Percentiles rank a stretch among this genome's conserved stretches.
phyloP scores from a whole-genome alignment of 1,284 basidiomycete species.

The Microbotryum lychnidis-dioicae region DNA sequence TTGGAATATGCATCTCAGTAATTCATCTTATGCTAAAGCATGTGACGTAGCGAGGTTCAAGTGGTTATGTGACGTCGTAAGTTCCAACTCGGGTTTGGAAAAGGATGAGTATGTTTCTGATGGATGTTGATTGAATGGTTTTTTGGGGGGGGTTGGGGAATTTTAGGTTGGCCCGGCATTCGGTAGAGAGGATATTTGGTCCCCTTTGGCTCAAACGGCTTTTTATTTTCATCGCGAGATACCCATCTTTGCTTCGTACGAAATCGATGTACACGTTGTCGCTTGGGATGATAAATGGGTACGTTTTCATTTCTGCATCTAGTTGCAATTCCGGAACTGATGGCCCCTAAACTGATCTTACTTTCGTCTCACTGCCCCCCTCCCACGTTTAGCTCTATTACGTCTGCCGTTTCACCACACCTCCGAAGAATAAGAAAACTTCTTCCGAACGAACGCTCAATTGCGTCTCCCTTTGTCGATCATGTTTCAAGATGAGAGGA shows the following conservation, averaged over 20 bases:
- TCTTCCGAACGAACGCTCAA: constrained; percentile 22
- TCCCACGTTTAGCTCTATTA: constrained; percentile 15
- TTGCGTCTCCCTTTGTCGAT: constrained; percentile 21
- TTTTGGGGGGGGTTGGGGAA: no score
- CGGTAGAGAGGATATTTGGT: constrained; percentile 13
- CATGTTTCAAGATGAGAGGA: constrained; percentile 29
- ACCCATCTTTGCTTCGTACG: constrained; percentile 18
- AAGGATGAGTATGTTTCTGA: no score
- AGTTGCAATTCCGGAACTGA: no score
- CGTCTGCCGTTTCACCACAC: constrained; percentile 24
- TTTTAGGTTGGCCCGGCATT: constrained; percentile 6
- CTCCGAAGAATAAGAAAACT: constrained; percentile 7
- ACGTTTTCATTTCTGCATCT: no score
- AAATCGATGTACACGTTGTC: constrained; percentile 18
- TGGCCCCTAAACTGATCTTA: no score
- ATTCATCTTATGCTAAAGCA: constrained; percentile 22
- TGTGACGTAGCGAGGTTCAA: constrained; percentile 21
- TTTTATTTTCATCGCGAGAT: constrained; percentile 22
- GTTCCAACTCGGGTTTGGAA: background rate
- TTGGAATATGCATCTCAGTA: constrained; percentile 29
- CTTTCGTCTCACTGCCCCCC: background rate
- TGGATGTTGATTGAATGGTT: no score
- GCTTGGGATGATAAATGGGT: constrained; percentile 29
- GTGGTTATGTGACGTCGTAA: constrained; percentile 21
- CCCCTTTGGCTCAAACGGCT: constrained; percentile 17